A percentile compares a stretch with the other conserved stretches of the same genome.
These are phyloP conservation scores for Annulohypoxylon moriforme DNA, from an alignment of 495 filamentous ascomycete species.

Conservation along the genomic window DNA sequence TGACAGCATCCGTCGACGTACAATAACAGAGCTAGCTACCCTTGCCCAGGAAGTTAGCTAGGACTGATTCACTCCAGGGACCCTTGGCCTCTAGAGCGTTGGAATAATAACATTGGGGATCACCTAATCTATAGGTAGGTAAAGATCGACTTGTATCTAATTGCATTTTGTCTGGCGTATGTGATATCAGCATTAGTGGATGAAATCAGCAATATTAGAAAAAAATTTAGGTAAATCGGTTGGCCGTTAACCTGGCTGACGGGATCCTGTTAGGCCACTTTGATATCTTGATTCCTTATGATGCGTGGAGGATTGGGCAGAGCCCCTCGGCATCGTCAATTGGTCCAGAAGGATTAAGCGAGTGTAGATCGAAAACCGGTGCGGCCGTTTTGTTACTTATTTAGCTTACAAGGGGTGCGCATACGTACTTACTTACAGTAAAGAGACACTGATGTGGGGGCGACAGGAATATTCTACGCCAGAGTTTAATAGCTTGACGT, in stretches of 20 bases:
- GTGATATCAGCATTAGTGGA: conserved; percentile 20
- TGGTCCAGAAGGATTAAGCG: conserved; percentile 27
- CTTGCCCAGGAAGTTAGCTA: conserved; percentile 7
- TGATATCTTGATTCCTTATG: conserved; percentile 25
- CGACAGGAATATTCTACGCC: conserved; percentile 13
- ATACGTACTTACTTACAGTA: background rate
- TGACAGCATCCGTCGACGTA: conserved; percentile 8
- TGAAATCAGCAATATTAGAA: conserved; percentile 22
- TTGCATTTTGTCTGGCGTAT: background rate
- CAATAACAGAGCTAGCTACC: background rate
- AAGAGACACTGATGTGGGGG: background rate
- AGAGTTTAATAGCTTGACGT: conserved; percentile 18
- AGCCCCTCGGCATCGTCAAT: conserved; percentile 17
- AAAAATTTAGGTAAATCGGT: background rate
- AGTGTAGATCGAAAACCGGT: conserved; percentile 16
- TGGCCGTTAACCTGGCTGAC: background rate
- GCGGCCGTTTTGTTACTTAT: background rate
- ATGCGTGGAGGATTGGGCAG: conserved; percentile 31
- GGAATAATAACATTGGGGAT: background rate
- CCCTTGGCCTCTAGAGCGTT: background rate
- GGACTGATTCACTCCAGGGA: background rate
- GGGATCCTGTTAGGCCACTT: background rate
- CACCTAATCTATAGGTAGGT: background rate
- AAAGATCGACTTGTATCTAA: conserved; percentile 12
- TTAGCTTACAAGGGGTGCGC: conserved; percentile 5